These are phyloP conservation scores for Tillandsia leiboldiana DNA, from an alignment of 176 grass and related monocot species.

Conservation along the genomic window DNA sequence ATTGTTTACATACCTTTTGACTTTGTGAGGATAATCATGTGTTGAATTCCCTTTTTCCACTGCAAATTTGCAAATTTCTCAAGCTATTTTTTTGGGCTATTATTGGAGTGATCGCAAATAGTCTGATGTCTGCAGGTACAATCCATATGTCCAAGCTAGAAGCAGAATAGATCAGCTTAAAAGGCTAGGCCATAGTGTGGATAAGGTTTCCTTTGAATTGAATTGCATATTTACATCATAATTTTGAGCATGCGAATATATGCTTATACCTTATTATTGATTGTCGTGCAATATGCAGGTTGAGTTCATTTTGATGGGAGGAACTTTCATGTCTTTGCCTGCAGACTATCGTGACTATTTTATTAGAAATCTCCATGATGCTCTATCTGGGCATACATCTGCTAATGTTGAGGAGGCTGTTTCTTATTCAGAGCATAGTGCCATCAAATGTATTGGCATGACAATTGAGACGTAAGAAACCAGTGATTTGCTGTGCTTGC, in stretches of 20 bases:
- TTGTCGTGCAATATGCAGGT: conserved; percentile 35
- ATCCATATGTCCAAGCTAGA: conserved; percentile 94
- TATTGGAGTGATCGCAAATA: neutral
- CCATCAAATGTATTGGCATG: conserved; percentile 97
- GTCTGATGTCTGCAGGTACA: conserved; percentile 55
- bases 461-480: conserved; percentile 85
- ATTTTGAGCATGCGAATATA: conserved; percentile 7
- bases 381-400: conserved; percentile 80
- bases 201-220: conserved; percentile 54
- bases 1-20: too few species aligned
- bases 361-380: conserved; percentile 98
- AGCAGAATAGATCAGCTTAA: conserved; percentile 99
- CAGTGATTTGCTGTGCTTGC: neutral
- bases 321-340: conserved; percentile 90
- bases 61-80: neutral
- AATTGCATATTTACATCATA: neutral
- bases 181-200: conserved; percentile 90
- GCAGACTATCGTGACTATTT: conserved; percentile 98
- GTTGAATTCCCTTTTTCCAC: neutral
- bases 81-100: neutral
- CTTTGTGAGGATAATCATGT: too few species aligned
- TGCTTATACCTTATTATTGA: neutral
- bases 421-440: conserved; percentile 89
- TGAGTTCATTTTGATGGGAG: conserved; percentile 97
- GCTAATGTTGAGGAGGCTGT: conserved; percentile 98